phyloP scores from a whole-genome alignment of 257 asterid genomes.

The Gentiana dahurica region DNA sequence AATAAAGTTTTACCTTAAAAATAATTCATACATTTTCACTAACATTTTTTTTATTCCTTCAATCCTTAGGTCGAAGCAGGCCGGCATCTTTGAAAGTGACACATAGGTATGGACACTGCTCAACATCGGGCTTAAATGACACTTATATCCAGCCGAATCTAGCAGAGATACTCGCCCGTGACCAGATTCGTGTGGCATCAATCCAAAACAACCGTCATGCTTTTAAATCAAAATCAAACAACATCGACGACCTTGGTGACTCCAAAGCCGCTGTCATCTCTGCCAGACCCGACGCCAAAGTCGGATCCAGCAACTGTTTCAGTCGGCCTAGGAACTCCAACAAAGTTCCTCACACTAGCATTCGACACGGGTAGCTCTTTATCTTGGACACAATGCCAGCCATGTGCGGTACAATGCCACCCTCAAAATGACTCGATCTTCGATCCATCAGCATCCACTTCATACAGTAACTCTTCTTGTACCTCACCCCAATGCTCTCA shows the following conservation, averaged over 20 bases:
- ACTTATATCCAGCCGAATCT: conserved; percentile 10
- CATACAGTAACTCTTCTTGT: conserved; percentile 51
- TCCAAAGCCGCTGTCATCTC: conserved; percentile 26
- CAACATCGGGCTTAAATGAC: no score
- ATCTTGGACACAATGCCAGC: conserved; percentile 84
- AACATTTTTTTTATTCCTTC: no score
- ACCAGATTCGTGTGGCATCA: conserved; percentile 43
- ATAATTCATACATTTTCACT: no score
- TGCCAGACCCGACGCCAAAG: conserved; percentile 27
- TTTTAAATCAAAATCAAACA: background rate
- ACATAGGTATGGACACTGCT: no score
- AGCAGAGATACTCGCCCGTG: conserved; percentile 37
- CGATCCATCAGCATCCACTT: conserved; percentile 35
- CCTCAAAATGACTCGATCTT: conserved; percentile 47
- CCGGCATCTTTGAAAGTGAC: no score
- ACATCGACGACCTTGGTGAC: background rate
- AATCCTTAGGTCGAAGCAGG: no score
- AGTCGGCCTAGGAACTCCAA: conserved; percentile 62
- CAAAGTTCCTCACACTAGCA: conserved; percentile 25
- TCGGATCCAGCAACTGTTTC: conserved; percentile 51
- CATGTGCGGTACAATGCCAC: conserved; percentile 45
- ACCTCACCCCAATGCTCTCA: conserved; percentile 29
- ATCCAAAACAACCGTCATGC: conserved; percentile 24
- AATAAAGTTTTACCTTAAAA: no score
- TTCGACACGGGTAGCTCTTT: conserved; percentile 83